Percentiles rank a stretch among this genome's conserved stretches.
phyloP scores from a whole-genome alignment of 2,329 filamentous ascomycete genomes.

The Talaromyces piceae region DNA sequence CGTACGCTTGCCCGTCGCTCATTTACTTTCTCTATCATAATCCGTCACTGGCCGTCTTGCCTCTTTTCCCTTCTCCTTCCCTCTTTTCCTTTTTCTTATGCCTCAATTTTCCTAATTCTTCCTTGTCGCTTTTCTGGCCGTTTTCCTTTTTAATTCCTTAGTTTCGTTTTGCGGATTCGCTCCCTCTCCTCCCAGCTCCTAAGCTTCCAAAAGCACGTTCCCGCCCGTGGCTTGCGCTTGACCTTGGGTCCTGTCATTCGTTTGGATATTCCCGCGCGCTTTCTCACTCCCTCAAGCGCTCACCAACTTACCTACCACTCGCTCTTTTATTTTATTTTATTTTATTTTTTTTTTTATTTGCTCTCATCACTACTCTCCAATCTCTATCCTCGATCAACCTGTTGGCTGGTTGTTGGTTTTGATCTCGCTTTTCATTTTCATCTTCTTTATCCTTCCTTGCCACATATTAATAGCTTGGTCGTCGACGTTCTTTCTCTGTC shows the following conservation, averaged over 20 bases:
- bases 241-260: conserved; percentile 30
- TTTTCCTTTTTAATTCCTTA: conserved; percentile 20
- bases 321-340: conserved; percentile 2
- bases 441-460: neutral
- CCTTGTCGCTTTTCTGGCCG: conserved; percentile 15
- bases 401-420: conserved; percentile 3
- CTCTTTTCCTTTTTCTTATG: conserved; percentile 21
- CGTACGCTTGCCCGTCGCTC: neutral
- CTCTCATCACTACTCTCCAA: neutral
- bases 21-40: conserved; percentile 13
- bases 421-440: conserved; percentile 1
- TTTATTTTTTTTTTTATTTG: conserved; percentile 2
- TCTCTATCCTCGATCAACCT: neutral
- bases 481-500: neutral
- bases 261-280: conserved; percentile 14
- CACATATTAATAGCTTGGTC: no score
- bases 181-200: conserved; percentile 20
- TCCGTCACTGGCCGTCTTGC: conserved; percentile 23
- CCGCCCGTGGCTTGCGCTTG: conserved; percentile 18
- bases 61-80: conserved; percentile 23
- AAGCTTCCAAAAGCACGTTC: conserved; percentile 14
- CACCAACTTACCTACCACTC: neutral
- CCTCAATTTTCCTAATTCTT: conserved; percentile 23
- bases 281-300: conserved; percentile 4
- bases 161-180: no score